phyloP scores from a whole-genome alignment of 192 early-diverging fungal genomes.

The Umbelopsis sp. region DNA sequence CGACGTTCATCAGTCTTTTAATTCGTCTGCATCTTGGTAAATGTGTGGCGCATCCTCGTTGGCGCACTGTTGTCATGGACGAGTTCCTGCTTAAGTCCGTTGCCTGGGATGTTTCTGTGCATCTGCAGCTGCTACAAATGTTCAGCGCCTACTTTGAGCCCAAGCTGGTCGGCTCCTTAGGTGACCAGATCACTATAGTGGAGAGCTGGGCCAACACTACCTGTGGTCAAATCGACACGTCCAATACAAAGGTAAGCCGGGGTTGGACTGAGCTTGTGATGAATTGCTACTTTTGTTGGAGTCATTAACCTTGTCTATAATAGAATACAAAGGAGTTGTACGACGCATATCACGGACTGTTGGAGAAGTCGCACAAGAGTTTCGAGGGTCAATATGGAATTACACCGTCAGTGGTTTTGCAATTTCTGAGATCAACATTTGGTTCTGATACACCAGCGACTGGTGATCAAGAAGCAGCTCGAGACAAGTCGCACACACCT shows the following conservation, averaged over 20 bases:
- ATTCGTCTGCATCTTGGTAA: slow-evolving; percentile 43
- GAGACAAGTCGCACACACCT: not conserved
- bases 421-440: slow-evolving; percentile 18
- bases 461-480: not conserved
- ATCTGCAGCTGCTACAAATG: slow-evolving; percentile 42
- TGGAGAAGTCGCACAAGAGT: slow-evolving; percentile 25
- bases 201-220: slow-evolving; percentile 24
- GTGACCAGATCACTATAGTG: slow-evolving; percentile 27
- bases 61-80: slow-evolving; percentile 46
- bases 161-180: slow-evolving; percentile 21
- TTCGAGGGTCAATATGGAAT: slow-evolving; percentile 17
- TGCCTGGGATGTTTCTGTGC: slow-evolving; percentile 37
- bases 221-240: not conserved
- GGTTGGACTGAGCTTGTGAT: not conserved
- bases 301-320: too few relatives aligned
- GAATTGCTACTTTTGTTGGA: too few relatives aligned
- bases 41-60: slow-evolving; percentile 37
- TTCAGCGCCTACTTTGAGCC: slow-evolving; percentile 39
- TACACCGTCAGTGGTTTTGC: not conserved
- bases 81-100: slow-evolving; percentile 46
- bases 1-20: slow-evolving; percentile 42
- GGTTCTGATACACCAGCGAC: not conserved
- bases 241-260: slow-evolving; percentile 20
- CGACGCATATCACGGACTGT: slow-evolving; percentile 1
- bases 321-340: slow-evolving; percentile 12